phyloP scores from a whole-genome alignment of 129 eudicot species.

The Chrysanthemum lavandulifolium region DNA sequence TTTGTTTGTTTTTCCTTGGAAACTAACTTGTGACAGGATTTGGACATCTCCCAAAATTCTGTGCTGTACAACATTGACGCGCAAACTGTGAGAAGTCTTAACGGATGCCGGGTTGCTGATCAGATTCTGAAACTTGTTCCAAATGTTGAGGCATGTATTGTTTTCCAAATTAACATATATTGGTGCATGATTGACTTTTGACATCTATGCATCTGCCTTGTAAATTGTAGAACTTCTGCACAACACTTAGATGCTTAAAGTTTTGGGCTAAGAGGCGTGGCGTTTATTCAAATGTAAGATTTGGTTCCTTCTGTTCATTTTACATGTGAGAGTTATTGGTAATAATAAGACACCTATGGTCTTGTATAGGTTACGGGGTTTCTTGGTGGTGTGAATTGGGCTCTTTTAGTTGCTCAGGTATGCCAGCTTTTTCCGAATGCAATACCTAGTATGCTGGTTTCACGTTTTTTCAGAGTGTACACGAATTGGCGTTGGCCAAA shows the following conservation, averaged over 20 bases:
- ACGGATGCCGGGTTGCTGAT: slow-evolving; percentile 44
- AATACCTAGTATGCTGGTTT: slow-evolving; percentile 51
- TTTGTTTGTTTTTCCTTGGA: slow-evolving; percentile 22
- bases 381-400: slow-evolving; percentile 50
- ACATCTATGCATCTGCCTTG: slow-evolving; percentile 20
- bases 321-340: slow-evolving; percentile 3
- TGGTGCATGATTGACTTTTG: slow-evolving; percentile 17
- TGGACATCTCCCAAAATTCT: slow-evolving; percentile 36
- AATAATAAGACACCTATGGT: no score
- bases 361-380: slow-evolving; percentile 36
- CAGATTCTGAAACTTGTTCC: slow-evolving; percentile 43
- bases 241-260: slow-evolving; percentile 43
- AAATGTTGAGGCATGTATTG: slow-evolving; percentile 41
- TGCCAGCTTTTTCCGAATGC: slow-evolving; percentile 52
- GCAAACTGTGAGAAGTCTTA: slow-evolving; percentile 37
- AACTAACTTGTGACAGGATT: slow-evolving; percentile 39
- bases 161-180: slow-evolving; percentile 1
- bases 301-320: slow-evolving; percentile 6
- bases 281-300: slow-evolving; percentile 42
- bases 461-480: slow-evolving; percentile 46
- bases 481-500: slow-evolving; percentile 52
- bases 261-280: slow-evolving; percentile 49
- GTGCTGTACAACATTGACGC: slow-evolving; percentile 32
- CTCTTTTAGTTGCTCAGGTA: slow-evolving; percentile 50
- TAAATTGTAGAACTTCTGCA: slow-evolving; percentile 39